phyloP scores from a whole-genome alignment of 768 basidiomycete genomes.

The Tricholomella constricta region DNA sequence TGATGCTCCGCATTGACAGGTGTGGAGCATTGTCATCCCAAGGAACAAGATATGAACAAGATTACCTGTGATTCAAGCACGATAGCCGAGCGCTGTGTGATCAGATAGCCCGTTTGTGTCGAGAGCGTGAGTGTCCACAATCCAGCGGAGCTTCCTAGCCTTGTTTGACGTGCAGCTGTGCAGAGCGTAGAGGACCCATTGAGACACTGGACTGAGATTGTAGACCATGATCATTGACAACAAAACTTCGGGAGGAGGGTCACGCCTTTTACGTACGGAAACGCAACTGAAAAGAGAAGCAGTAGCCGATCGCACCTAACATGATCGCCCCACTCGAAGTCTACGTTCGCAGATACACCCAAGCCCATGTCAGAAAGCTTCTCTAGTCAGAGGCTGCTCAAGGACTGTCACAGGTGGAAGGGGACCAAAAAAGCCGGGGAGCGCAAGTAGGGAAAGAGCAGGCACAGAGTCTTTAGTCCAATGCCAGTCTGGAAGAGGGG shows the following conservation, averaged over 20 bases:
- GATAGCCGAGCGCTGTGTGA: slow-evolving; percentile 9
- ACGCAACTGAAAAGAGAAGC: slow-evolving; percentile 3
- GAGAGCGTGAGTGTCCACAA: slow-evolving; percentile 14
- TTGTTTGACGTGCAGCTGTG: slow-evolving; percentile 15
- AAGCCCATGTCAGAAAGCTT: slow-evolving; percentile 12
- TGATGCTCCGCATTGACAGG: slow-evolving; percentile 15
- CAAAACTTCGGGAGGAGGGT: not conserved
- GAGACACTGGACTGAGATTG: not conserved
- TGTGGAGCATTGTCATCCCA: not conserved
- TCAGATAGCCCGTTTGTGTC: slow-evolving; percentile 14
- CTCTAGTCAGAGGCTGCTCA: not conserved
- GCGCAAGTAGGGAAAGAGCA: slow-evolving; percentile 9
- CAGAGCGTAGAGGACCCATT: not conserved
- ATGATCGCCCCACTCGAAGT: slow-evolving; percentile 9
- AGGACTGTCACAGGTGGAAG: not conserved
- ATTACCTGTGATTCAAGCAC: slow-evolving; percentile 21
- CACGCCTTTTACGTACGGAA: not conserved
- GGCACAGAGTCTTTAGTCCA: not conserved
- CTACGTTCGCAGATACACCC: slow-evolving; percentile 7
- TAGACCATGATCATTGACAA: not conserved
- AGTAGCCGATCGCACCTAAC: slow-evolving; percentile 12
- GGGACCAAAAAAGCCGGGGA: slow-evolving; percentile 11
- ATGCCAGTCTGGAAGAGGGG: not conserved
- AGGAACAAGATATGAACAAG: not conserved
- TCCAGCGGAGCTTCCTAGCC: slow-evolving; percentile 2